Evolutionary conservation across 148 eudicot genomes (phyloP).

Genomic region (Amaranthus cruentus): DNA sequence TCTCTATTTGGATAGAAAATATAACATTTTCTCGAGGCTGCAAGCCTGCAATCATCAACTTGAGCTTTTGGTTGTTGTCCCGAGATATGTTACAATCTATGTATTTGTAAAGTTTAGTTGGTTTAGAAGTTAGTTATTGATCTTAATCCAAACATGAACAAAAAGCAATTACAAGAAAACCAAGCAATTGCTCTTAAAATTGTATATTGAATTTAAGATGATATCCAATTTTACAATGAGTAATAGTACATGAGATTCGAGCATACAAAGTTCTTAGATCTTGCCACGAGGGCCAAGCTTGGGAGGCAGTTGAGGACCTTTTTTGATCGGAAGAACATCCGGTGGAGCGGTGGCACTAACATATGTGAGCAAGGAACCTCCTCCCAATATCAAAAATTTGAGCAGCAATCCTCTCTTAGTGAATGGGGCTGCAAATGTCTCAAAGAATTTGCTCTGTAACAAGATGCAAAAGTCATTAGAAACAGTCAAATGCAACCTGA

Average conservation of each 20-base stretch:
- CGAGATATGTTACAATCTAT: too few species aligned
- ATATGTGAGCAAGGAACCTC: slow-evolving; percentile 77
- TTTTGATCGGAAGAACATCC: slow-evolving; percentile 74
- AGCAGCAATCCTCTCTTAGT: slow-evolving; percentile 98
- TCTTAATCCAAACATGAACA: too few species aligned
- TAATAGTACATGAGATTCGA: not conserved
- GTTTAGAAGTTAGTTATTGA: too few species aligned
- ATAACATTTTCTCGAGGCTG: too few species aligned
- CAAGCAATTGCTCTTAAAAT: slow-evolving; percentile 9
- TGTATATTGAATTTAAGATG: slow-evolving; percentile 29
- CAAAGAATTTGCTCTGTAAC: slow-evolving; percentile 97
- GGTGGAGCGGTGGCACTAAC: slow-evolving; percentile 73
- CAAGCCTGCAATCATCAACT: too few species aligned
- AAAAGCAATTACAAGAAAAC: not conserved
- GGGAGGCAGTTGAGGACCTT: slow-evolving; percentile 96
- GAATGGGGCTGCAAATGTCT: slow-evolving; percentile 98
- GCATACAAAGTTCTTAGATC: slow-evolving; percentile 37
- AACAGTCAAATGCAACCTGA: not conserved
- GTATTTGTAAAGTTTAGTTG: too few species aligned
- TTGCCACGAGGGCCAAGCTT: slow-evolving; percentile 93
- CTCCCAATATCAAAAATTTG: slow-evolving; percentile 89
- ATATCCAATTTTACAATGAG: slow-evolving; percentile 5
- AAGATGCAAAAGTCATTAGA: slow-evolving; percentile 1
- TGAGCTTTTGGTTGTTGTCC: too few species aligned
- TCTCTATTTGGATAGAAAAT: too few species aligned